Percentiles rank a stretch among this genome's conserved stretches.
These are phyloP conservation scores for Vanilla planifolia DNA, from an alignment of 106 monocot species.

Conservation along the genomic window DNA sequence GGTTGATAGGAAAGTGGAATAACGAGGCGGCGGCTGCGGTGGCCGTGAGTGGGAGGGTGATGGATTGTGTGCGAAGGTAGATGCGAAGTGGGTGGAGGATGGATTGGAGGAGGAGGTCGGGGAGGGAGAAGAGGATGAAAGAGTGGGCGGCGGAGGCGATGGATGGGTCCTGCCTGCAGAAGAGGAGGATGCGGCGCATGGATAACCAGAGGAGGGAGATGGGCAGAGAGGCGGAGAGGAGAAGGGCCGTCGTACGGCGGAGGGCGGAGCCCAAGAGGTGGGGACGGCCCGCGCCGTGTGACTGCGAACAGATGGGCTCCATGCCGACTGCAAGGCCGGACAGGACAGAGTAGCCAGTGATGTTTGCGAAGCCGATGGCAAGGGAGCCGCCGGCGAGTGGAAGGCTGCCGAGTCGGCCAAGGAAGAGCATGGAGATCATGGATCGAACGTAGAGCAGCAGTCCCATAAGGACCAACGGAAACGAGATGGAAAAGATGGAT, in stretches of 20 bases:
- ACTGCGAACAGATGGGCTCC: constrained; percentile 87
- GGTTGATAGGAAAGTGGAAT: constrained; percentile 76
- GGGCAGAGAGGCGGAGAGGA: constrained; percentile 33
- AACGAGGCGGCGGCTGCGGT: constrained; percentile 42
- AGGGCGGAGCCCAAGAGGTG: constrained; percentile 49
- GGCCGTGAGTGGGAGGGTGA: constrained; percentile 63
- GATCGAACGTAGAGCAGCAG: constrained; percentile 67
- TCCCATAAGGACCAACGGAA: constrained; percentile 47
- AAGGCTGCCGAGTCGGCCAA: constrained; percentile 50
- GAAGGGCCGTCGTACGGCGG: constrained; percentile 44
- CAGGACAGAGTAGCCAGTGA: constrained; percentile 86
- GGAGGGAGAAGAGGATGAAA: constrained; percentile 54
- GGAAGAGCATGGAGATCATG: constrained; percentile 67
- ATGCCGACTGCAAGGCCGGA: constrained; percentile 81
- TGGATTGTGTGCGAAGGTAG: constrained; percentile 67
- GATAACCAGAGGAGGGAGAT: constrained; percentile 45
- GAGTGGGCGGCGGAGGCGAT: constrained; percentile 43
- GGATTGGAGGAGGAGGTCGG: constrained; percentile 62
- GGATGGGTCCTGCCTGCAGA: constrained; percentile 56
- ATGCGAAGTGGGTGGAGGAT: constrained; percentile 73
- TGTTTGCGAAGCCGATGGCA: constrained; percentile 82
- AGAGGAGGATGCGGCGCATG: constrained; percentile 44
- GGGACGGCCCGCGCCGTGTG: constrained; percentile 51
- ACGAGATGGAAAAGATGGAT: constrained; percentile 24
- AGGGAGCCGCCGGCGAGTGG: constrained; percentile 73